Percentiles rank a stretch among this genome's conserved stretches.
These are phyloP conservation scores for Solanum chiquidenum DNA, from an alignment of 257 asterid genomes.

Conservation along the genomic window DNA sequence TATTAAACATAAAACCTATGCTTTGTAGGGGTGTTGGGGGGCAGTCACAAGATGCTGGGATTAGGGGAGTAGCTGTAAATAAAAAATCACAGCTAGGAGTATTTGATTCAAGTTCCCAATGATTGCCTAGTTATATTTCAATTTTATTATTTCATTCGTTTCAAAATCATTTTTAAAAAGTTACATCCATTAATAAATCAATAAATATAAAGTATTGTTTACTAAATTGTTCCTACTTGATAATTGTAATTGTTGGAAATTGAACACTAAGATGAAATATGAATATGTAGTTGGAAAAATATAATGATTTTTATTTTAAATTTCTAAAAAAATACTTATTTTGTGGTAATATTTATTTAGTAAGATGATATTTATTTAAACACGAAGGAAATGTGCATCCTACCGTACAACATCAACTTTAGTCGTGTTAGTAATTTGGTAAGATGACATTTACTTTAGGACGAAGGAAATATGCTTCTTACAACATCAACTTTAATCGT, in stretches of 20 bases:
- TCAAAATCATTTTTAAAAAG: too few species aligned
- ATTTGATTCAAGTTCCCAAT: constrained; percentile 16
- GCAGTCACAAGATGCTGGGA: background rate
- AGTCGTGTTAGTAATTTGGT: too few species aligned
- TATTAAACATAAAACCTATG: background rate
- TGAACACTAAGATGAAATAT: background rate
- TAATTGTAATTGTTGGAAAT: too few species aligned
- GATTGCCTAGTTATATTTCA: background rate
- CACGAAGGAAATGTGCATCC: background rate
- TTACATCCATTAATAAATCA: background rate
- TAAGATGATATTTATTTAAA: background rate
- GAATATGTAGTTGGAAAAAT: background rate
- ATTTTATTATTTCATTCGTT: background rate
- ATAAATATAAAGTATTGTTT: too few species aligned
- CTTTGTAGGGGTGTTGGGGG: background rate
- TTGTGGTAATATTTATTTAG: too few species aligned
- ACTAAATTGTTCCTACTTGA: too few species aligned
- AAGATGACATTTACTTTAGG: too few species aligned
- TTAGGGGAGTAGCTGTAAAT: constrained; percentile 9
- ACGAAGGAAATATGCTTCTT: too few species aligned
- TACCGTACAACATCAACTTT: background rate
- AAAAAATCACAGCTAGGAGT: background rate
- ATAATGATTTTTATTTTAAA: too few species aligned
- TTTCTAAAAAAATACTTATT: too few species aligned
- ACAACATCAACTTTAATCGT: background rate